Conservation (phyloP, 495 filamentous ascomycete species). For the Pseudotulostoma volvatum region DNA sequence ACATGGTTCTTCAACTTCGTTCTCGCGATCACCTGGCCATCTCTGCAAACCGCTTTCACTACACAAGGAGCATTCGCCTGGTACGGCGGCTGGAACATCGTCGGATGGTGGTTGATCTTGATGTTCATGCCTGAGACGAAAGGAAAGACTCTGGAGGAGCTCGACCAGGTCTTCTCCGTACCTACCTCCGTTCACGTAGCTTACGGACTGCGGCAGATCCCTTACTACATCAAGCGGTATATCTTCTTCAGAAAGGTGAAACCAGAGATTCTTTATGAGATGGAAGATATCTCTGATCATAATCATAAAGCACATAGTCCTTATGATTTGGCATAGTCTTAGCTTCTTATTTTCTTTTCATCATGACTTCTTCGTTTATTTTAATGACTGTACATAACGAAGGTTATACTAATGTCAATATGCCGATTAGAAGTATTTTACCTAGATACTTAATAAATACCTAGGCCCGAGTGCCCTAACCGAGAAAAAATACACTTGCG, state of each 20-base stretch:
- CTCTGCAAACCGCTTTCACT: slow-evolving; percentile 35
- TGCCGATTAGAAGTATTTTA: too few relatives aligned
- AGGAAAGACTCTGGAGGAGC: slow-evolving; percentile 28
- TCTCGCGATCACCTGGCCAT: slow-evolving; percentile 42
- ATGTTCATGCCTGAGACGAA: slow-evolving; percentile 37
- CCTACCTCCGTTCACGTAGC: slow-evolving; percentile 29
- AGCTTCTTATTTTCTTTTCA: too few relatives aligned
- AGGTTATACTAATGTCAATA: too few relatives aligned
- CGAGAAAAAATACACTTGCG: too few relatives aligned
- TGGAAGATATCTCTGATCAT: too few relatives aligned
- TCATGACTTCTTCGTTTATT: too few relatives aligned
- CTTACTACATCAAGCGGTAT: slow-evolving; percentile 30
- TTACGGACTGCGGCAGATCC: slow-evolving; percentile 32
- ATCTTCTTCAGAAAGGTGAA: slow-evolving; percentile 20
- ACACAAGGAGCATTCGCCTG: slow-evolving; percentile 36
- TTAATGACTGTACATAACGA: too few relatives aligned
- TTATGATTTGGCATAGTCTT: too few relatives aligned
- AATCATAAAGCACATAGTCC: too few relatives aligned
- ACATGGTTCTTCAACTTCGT: slow-evolving; percentile 40
- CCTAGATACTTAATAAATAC: too few relatives aligned
- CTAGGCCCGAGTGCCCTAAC: too few relatives aligned
- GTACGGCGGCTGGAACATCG: slow-evolving; percentile 37
- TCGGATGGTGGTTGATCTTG: slow-evolving; percentile 33
- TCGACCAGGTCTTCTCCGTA: slow-evolving; percentile 36
- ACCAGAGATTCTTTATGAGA: slow-evolving; percentile 26